These are phyloP conservation scores for Dictyostelium intermedium DNA, from an alignment of 78 protist species.

Conservation along the genomic window DNA sequence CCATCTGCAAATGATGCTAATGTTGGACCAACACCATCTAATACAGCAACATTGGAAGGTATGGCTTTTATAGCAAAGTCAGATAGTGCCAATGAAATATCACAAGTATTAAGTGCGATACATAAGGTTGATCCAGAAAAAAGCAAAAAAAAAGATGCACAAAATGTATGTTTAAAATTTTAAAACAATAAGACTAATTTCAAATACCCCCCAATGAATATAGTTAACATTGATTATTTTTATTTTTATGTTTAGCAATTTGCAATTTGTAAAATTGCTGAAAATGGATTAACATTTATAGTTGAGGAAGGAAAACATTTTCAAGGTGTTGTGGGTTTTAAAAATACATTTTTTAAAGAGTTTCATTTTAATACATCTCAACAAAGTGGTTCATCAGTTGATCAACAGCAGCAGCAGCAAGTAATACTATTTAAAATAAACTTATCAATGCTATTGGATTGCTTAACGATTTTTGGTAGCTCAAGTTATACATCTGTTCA, in stretches of 20 bases:
- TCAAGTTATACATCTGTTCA: slow-evolving; percentile 13
- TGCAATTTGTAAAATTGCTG: slow-evolving; percentile 16
- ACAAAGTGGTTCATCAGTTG: neutral
- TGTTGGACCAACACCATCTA: neutral
- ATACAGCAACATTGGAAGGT: neutral
- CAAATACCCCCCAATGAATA: no score
- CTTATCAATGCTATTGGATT: slow-evolving; percentile 45
- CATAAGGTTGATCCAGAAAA: slow-evolving; percentile 11
- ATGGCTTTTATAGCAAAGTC: slow-evolving; percentile 9
- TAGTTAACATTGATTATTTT: no score
- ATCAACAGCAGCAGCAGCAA: neutral
- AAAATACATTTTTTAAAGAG: slow-evolving; percentile 40
- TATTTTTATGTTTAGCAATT: no score
- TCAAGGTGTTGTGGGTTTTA: slow-evolving; percentile 14
- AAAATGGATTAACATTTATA: neutral
- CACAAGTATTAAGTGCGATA: neutral
- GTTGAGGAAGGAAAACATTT: slow-evolving; percentile 48
- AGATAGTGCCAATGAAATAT: slow-evolving; percentile 10
- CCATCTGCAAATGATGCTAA: neutral
- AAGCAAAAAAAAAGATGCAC: slow-evolving; percentile 11
- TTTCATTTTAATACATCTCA: slow-evolving; percentile 1
- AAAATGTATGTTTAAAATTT: neutral
- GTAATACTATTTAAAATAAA: slow-evolving; percentile 9
- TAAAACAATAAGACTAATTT: neutral
- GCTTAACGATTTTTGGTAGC: slow-evolving; percentile 30